Conservation (phyloP, 2,329 filamentous ascomycete species). For the Periconia digitata region DNA sequence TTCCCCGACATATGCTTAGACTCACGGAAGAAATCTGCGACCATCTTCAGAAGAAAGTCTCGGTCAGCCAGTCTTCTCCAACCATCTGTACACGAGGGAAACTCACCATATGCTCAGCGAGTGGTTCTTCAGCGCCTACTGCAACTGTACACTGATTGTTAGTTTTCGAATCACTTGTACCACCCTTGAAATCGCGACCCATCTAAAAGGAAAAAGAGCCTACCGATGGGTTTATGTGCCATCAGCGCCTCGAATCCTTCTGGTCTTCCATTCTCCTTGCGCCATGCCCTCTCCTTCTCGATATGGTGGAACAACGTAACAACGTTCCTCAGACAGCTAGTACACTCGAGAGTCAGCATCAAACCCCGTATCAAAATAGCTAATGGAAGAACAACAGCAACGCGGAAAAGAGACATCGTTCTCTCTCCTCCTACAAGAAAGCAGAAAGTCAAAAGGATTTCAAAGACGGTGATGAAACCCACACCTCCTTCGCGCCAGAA, state of each 20-base stretch:
- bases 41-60: slow-evolving; percentile 47
- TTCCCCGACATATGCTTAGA: slow-evolving; percentile 10
- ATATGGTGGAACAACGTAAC: slow-evolving; percentile 90
- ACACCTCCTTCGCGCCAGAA: too few relatives aligned
- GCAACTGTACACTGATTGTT: slow-evolving; percentile 56
- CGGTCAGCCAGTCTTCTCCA: background rate
- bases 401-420: too few relatives aligned
- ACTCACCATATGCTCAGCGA: slow-evolving; percentile 71
- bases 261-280: slow-evolving; percentile 65
- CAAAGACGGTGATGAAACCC: too few relatives aligned
- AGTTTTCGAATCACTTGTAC: background rate
- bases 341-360: background rate
- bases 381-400: too few relatives aligned
- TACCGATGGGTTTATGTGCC: slow-evolving; percentile 69
- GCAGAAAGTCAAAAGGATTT: too few relatives aligned
- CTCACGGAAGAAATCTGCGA: slow-evolving; percentile 77
- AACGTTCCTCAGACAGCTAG: slow-evolving; percentile 81
- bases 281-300: slow-evolving; percentile 85
- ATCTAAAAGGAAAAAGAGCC: slow-evolving; percentile 1
- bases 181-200: background rate
- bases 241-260: slow-evolving; percentile 74
- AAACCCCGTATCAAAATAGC: background rate
- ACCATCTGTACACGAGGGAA: background rate
- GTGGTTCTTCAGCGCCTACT: slow-evolving; percentile 79
- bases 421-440: too few relatives aligned